Evolutionary conservation across 2,329 filamentous ascomycete genomes (phyloP).

Genomic region (Dactylellina parvicollis): DNA sequence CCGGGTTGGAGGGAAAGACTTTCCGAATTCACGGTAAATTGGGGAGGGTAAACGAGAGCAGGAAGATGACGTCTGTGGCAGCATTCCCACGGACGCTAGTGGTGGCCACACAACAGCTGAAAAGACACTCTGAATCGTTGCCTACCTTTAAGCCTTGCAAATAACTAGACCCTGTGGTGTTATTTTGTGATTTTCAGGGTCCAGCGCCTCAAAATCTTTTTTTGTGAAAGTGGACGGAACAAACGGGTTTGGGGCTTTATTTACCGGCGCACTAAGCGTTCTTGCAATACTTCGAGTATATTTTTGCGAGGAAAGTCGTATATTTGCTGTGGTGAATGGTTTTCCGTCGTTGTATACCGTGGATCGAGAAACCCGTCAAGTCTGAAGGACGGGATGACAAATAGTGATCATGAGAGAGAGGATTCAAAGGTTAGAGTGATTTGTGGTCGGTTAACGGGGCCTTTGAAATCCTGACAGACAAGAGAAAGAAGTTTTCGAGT

Average conservation of each 20-base stretch:
- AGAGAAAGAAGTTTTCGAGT: constrained; percentile 8
- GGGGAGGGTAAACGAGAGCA: constrained; percentile 42
- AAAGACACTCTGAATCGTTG: constrained; percentile 20
- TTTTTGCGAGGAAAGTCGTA: neutral
- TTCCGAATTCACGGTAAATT: constrained; percentile 50
- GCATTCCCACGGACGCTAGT: constrained; percentile 47
- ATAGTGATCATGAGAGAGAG: constrained; percentile 13
- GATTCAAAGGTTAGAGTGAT: constrained; percentile 2
- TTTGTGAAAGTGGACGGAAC: constrained; percentile 5
- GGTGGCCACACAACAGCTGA: constrained; percentile 28
- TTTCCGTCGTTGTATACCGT: neutral
- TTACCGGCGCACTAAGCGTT: constrained; percentile 18
- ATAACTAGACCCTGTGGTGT: constrained; percentile 6
- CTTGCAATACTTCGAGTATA: neutral
- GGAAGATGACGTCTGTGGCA: constrained; percentile 52
- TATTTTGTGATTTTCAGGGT: constrained; percentile 46
- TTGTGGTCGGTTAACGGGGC: constrained; percentile 11
- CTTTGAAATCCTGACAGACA: constrained; percentile 21
- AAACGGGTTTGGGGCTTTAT: constrained; percentile 29
- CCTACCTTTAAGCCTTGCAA: constrained; percentile 41
- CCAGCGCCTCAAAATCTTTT: constrained; percentile 30
- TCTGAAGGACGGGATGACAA: constrained; percentile 27
- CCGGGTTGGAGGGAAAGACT: constrained; percentile 30
- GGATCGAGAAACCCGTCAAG: neutral
- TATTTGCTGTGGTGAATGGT: neutral